Conservation (phyloP, 1,284 basidiomycete species). For the Termitomyces sp. region DNA sequence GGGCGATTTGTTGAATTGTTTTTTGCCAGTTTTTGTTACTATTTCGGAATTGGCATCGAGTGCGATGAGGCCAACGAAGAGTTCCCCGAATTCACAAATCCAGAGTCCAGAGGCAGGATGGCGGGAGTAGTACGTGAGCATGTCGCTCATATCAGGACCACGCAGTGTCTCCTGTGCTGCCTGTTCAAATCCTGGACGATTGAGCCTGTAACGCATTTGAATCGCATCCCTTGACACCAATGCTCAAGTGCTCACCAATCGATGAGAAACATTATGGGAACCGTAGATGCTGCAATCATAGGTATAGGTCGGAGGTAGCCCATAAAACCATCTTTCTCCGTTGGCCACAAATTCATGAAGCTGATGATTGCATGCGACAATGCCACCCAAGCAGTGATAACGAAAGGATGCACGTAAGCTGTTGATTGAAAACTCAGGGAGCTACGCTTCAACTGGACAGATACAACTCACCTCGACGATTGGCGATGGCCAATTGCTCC, state of each 20-base stretch:
- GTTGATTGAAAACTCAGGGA: slow-evolving; percentile 5
- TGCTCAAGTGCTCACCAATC: slow-evolving; percentile 62
- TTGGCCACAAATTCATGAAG: slow-evolving; percentile 64
- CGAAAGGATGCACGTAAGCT: slow-evolving; percentile 62
- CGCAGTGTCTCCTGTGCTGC: slow-evolving; percentile 50
- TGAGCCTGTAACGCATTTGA: slow-evolving; percentile 43
- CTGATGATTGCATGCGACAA: slow-evolving; percentile 56
- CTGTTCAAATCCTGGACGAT: slow-evolving; percentile 65
- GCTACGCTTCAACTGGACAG: background rate
- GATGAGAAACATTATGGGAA: slow-evolving; percentile 61
- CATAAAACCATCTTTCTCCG: slow-evolving; percentile 33
- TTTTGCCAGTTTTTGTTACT: slow-evolving; percentile 21
- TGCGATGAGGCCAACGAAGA: slow-evolving; percentile 65
- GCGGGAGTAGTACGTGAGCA: slow-evolving; percentile 54
- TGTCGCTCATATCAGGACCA: slow-evolving; percentile 51
- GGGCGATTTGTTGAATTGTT: slow-evolving; percentile 31
- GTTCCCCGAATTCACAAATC: slow-evolving; percentile 58
- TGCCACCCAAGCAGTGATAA: slow-evolving; percentile 54
- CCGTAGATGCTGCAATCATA: slow-evolving; percentile 56
- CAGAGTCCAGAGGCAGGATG: slow-evolving; percentile 62
- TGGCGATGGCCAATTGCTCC: slow-evolving; percentile 68
- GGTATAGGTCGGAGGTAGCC: slow-evolving; percentile 59
- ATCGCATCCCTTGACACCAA: background rate
- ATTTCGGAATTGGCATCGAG: slow-evolving; percentile 52
- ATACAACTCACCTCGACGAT: slow-evolving; percentile 46